Evolutionary conservation across 176 grass and related monocot species (phyloP).

Genomic region (Oryza longistaminata): DNA sequence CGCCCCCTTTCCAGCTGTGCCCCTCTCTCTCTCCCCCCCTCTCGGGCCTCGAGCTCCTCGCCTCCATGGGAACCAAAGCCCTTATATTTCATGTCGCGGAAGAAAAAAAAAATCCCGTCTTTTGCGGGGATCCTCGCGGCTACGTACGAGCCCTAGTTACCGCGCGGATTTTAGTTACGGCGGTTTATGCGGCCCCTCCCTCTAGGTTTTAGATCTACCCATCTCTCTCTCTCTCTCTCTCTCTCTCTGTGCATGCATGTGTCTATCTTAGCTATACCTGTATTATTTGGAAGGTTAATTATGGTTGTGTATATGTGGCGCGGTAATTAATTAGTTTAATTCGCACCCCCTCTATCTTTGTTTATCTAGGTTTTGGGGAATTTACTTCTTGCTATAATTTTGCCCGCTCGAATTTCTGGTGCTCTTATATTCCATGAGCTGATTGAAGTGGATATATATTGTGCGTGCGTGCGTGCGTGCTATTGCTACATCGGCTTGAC

Average conservation of each 20-base stretch:
- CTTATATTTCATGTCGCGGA: conserved; percentile 49
- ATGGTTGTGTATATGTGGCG: neutral
- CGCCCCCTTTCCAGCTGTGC: conserved; percentile 34
- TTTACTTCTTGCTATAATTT: conserved; percentile 10
- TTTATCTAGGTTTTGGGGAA: neutral
- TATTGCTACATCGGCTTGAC: neutral
- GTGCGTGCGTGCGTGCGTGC: neutral
- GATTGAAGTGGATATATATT: neutral
- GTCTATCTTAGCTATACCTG: neutral
- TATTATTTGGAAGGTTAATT: neutral
- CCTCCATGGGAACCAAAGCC: too few species aligned
- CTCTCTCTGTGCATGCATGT: neutral
- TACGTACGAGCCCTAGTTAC: neutral
- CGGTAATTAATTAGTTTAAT: neutral
- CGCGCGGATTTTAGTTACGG: neutral
- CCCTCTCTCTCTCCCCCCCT: neutral
- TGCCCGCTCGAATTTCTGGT: neutral
- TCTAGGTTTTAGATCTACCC: neutral
- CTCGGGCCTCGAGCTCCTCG: conserved; percentile 23
- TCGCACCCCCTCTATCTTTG: too few species aligned
- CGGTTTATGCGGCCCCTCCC: neutral
- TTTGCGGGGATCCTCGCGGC: neutral
- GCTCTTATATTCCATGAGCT: conserved; percentile 46
- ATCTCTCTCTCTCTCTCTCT: neutral
- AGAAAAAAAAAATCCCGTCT: neutral